These are phyloP conservation scores for Avicennia marina DNA, from an alignment of 257 asterid species.

Conservation along the genomic window DNA sequence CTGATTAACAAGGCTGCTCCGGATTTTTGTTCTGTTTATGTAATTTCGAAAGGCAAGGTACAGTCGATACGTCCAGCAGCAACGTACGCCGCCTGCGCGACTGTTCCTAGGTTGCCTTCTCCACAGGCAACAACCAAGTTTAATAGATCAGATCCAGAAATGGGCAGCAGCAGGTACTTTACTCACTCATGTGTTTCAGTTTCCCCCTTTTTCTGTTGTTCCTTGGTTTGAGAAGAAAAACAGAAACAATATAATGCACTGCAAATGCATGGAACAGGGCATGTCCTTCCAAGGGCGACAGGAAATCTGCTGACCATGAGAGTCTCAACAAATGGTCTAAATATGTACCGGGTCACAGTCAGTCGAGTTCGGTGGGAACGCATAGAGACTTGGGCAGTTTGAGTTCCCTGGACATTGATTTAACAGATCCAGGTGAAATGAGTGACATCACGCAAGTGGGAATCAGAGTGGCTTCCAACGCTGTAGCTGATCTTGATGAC, in stretches of 20 bases:
- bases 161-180: conserved; percentile 17
- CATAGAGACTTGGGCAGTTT: conserved; percentile 17
- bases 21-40: conserved; percentile 66
- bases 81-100: conserved; percentile 10
- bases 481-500: conserved; percentile 18
- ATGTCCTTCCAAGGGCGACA: no score
- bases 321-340: not conserved
- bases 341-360: conserved; percentile 1
- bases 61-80: conserved; percentile 61
- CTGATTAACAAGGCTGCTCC: conserved; percentile 67
- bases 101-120: conserved; percentile 24
- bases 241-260: no score
- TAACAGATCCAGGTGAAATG: conserved; percentile 10
- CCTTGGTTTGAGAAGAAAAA: no score
- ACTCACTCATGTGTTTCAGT: no score
- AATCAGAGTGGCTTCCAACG: conserved; percentile 15
- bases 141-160: conserved; percentile 26
- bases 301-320: conserved; percentile 23
- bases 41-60: conserved; percentile 54
- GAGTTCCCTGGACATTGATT: conserved; percentile 20
- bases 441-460: conserved; percentile 29
- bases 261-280: no score
- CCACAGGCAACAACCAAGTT: conserved; percentile 20
- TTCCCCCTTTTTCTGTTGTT: no score
- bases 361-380: conserved; percentile 16